Conservation (phyloP, 257 asterid species). For the Petunia secreta region DNA sequence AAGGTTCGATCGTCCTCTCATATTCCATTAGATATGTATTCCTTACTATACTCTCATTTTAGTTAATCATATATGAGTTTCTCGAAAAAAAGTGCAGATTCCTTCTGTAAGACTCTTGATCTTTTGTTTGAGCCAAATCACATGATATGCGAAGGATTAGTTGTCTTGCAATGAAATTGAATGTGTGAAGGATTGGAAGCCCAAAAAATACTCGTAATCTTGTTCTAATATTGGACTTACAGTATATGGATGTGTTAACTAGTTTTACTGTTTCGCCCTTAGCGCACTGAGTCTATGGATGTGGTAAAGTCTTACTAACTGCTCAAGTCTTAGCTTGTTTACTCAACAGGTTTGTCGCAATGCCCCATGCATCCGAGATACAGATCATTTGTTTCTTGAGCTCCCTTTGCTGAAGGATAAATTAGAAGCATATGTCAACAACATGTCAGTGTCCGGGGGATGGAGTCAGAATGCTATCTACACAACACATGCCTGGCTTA, state of each 20-base stretch:
- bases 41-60: not conserved
- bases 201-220: not conserved
- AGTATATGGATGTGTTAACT: not conserved
- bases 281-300: not conserved
- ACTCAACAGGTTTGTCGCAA: constrained; percentile 64
- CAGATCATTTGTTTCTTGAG: constrained; percentile 88
- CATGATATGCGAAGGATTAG: not conserved
- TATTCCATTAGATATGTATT: constrained; percentile 2
- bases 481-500: constrained; percentile 81
- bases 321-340: constrained; percentile 24
- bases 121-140: constrained; percentile 11
- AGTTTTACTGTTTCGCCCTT: not conserved
- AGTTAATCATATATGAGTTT: not conserved
- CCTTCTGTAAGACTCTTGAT: not conserved
- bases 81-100: constrained; percentile 6
- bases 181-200: constrained; percentile 16
- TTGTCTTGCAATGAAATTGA: not conserved
- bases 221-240: not conserved
- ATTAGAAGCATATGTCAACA: constrained; percentile 63
- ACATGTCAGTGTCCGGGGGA: constrained; percentile 78
- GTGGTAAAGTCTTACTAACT: not conserved
- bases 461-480: constrained; percentile 98
- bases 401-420: constrained; percentile 82
- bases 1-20: constrained; percentile 52
- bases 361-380: constrained; percentile 69